Evolutionary conservation across 148 eudicot species (phyloP), one percentile per base, ranked within the genome.

Genomic region (Cornus controversa): DNA sequence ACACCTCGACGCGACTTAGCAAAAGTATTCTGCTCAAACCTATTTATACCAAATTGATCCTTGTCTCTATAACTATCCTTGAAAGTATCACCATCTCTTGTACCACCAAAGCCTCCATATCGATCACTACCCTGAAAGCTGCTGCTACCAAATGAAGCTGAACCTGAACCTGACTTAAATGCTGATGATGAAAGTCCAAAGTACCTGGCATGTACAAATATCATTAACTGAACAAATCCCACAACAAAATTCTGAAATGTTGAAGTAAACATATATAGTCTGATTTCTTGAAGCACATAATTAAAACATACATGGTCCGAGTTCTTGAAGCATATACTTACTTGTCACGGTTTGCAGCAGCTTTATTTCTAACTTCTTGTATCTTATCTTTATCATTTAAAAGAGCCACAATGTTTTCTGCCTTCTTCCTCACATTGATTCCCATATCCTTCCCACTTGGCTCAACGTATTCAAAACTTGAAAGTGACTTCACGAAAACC

Each of bases 361-460:
- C 99, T 83, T 96, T 96, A 77, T 88, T 91, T 83, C 99, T 89
- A 27, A 77, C 94, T 88, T 90, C 93, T 83, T 96, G 92, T 68
- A 96, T 96, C 83, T 91, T 96, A 36, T 96, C 99, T 83, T 87
- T 91, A 79, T 96, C 82, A 77, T 96, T 96, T 65, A 96, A 80
- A 75, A 96, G 94, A 70, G 92, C 79, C 34, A 87, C 98, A 66
- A 96, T 92, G 71, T 77, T 90, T 89, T 96, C 99, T 60, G 96
- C 97, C 83, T 96, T 96, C 87, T 96, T 96, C 66, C 99, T 87
- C 82, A 96, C 99, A 86, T 96, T 96, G 81, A 96, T 92, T 42
- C 99, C 99, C 76, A 81, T 50, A 77, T 96, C 99, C 84, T 96
- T 96, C 74, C 97, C 97, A 86, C 82, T 96, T 36, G 94, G 99